Evolutionary conservation across 805 yeast species (phyloP).

Genomic region (Pichia thaimueangensis): DNA sequence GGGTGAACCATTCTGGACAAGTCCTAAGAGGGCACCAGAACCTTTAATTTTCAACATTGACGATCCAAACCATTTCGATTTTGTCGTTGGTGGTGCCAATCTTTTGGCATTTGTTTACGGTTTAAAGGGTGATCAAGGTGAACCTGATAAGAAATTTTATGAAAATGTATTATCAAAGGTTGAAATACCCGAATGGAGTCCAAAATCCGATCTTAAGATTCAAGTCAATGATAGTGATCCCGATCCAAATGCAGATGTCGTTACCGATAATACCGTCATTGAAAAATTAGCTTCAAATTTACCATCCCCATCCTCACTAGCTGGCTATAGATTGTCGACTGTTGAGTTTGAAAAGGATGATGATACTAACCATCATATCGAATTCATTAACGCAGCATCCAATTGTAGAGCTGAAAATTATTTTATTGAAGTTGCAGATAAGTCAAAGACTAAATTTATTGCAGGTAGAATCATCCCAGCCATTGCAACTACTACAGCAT

Average conservation of each 20-base stretch:
- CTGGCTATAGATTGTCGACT: slow-evolving; percentile 82
- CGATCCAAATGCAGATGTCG: slow-evolving; percentile 61
- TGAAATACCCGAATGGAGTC: slow-evolving; percentile 59
- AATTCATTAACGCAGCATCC: slow-evolving; percentile 92
- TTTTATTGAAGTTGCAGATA: slow-evolving; percentile 81
- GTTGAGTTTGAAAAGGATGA: slow-evolving; percentile 98
- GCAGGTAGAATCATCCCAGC: slow-evolving; percentile 99
- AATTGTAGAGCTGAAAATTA: slow-evolving; percentile 93
- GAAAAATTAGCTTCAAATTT: slow-evolving; percentile 65
- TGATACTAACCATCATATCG: slow-evolving; percentile 93
- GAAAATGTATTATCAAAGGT: slow-evolving; percentile 44
- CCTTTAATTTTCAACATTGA: slow-evolving; percentile 74
- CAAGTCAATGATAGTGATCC: slow-evolving; percentile 85
- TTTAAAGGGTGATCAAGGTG: slow-evolving; percentile 63
- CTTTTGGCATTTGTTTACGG: slow-evolving; percentile 89
- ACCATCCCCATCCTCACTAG: slow-evolving; percentile 84
- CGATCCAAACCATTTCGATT: slow-evolving; percentile 73
- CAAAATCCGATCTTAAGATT: slow-evolving; percentile 69
- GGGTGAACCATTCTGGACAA: slow-evolving; percentile 97
- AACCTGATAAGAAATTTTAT: slow-evolving; percentile 43
- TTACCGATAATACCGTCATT: slow-evolving; percentile 56
- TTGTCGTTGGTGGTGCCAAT: slow-evolving; percentile 84
- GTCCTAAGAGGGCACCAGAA: slow-evolving; percentile 93
- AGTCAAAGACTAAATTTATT: slow-evolving; percentile 86
- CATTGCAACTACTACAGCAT: slow-evolving; percentile 97